phyloP scores from a whole-genome alignment of 2,329 filamentous ascomycete genomes.

The Cadophora luteo-olivacea region DNA sequence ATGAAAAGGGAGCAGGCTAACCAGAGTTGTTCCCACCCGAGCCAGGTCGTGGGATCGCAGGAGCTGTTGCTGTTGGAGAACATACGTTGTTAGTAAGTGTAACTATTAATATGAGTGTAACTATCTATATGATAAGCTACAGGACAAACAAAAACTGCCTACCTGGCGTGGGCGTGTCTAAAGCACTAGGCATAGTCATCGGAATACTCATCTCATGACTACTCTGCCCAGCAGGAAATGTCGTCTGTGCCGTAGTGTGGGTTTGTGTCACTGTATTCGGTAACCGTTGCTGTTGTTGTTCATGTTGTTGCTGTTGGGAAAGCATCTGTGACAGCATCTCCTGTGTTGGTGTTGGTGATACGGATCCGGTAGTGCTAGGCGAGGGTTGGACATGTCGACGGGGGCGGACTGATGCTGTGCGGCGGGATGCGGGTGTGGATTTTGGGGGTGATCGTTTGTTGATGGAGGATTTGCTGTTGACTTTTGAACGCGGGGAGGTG shows the following conservation, averaged over 20 bases:
- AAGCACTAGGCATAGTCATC: constrained; percentile 4
- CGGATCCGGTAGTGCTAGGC: neutral
- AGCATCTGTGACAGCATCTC: neutral
- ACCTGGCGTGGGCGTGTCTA: constrained; percentile 4
- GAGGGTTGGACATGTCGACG: neutral
- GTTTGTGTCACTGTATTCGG: neutral
- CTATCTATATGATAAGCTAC: too few relatives aligned
- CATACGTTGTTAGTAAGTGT: neutral
- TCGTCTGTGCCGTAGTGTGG: neutral
- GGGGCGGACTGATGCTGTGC: neutral
- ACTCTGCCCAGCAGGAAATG: neutral
- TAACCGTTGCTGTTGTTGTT: neutral
- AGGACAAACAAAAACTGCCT: neutral
- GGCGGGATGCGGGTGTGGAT: neutral
- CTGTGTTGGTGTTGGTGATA: constrained; percentile 1
- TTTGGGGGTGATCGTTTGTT: neutral
- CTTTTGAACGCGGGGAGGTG: neutral
- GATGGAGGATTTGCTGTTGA: constrained; percentile 6
- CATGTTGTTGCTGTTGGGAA: neutral
- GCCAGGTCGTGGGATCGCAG: neutral
- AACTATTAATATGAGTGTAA: too few relatives aligned
- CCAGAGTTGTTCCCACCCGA: constrained; percentile 3
- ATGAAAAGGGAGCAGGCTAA: neutral
- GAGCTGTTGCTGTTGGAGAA: neutral
- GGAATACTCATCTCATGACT: constrained; percentile 9